Evolutionary conservation across 768 basidiomycete species (phyloP).

Genomic region (Lactarius hatsudake): DNA sequence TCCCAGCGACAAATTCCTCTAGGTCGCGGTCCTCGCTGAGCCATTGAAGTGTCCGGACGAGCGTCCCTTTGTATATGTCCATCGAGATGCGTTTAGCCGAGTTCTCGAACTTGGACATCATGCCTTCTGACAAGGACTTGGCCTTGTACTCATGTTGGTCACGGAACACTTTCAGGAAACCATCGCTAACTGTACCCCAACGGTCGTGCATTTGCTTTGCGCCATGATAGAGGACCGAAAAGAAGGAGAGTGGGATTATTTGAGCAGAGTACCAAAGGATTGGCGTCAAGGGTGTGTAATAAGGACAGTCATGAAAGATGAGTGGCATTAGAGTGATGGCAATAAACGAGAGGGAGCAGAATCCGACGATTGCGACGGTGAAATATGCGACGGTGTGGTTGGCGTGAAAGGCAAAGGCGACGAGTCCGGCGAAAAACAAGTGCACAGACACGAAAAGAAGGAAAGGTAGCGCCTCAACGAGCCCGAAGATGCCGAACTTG

Average conservation of each 20-base stretch:
- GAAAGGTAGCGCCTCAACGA: not conserved
- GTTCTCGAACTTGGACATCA: too few species aligned
- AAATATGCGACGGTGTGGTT: slow-evolving; percentile 2
- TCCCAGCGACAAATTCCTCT: too few species aligned
- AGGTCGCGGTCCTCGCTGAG: too few species aligned
- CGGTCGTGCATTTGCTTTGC: too few species aligned
- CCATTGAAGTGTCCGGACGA: not conserved
- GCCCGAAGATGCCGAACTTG: not conserved
- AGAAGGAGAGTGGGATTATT: not conserved
- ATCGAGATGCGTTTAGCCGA: too few species aligned
- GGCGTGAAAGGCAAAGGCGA: slow-evolving; percentile 11
- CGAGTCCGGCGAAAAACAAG: slow-evolving; percentile 14
- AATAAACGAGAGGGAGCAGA: not conserved
- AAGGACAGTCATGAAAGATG: slow-evolving; percentile 15
- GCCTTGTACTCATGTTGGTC: too few species aligned
- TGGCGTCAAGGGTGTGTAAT: not conserved
- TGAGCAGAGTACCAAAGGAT: not conserved
- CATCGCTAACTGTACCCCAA: too few species aligned
- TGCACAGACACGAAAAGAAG: not conserved
- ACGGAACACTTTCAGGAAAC: too few species aligned
- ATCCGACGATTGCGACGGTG: not conserved
- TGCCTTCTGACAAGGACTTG: too few species aligned
- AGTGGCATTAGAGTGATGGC: slow-evolving; percentile 6
- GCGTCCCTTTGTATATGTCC: too few species aligned
- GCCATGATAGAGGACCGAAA: too few species aligned